phyloP scores from a whole-genome alignment of 352 stramenopile species.

The Blastocystis sp. region DNA sequence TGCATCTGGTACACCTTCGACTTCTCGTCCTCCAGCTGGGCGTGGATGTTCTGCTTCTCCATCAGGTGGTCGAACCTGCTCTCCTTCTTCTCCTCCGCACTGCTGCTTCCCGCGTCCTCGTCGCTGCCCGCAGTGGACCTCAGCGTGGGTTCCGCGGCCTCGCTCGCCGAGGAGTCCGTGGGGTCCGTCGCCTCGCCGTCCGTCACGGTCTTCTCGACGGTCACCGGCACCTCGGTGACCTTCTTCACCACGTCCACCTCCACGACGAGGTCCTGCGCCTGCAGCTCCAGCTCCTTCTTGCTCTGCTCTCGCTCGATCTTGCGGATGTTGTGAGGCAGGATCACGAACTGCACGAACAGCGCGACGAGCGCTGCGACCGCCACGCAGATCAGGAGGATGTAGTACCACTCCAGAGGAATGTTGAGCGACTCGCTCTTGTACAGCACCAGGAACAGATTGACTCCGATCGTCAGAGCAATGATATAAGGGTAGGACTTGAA shows the following conservation, averaged over 20 bases:
- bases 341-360: constrained; percentile 45
- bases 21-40: constrained; percentile 60
- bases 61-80: constrained; percentile 1
- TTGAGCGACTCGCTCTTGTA: constrained; percentile 64
- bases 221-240: not conserved
- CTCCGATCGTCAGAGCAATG: constrained; percentile 65
- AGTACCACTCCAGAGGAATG: constrained; percentile 10
- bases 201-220: not conserved
- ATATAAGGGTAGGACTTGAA: constrained; percentile 64
- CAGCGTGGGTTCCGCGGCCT: not conserved
- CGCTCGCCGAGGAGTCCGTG: not conserved
- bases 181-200: not conserved
- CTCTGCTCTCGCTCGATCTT: constrained; percentile 9
- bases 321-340: constrained; percentile 35
- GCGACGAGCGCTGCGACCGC: not conserved
- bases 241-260: constrained; percentile 29
- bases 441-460: constrained; percentile 66
- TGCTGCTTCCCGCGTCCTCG: not conserved
- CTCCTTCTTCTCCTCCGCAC: not conserved
- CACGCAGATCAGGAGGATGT: not conserved
- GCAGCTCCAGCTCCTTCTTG: not conserved
- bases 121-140: not conserved
- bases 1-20: constrained; percentile 65
- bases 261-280: constrained; percentile 13
- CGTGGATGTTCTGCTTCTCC: constrained; percentile 62